Evolutionary conservation across 164 flowering plant species (phyloP).

Genomic region (Vitis riparia): DNA sequence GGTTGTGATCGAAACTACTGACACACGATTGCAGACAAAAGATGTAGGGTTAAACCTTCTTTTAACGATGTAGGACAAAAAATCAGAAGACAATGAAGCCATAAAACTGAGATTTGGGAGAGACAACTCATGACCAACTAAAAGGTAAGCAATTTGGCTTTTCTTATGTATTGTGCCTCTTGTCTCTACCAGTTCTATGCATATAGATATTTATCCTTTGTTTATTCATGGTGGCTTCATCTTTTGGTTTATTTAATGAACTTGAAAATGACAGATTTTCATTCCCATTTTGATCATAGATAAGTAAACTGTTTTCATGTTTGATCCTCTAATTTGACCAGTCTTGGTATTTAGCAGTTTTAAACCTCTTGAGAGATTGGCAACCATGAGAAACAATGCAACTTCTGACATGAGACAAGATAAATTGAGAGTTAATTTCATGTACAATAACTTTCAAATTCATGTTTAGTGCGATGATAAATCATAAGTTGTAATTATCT

Average conservation of each 20-base stretch:
- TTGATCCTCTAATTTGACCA: too few relatives aligned
- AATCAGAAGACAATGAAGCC: conserved; percentile 33
- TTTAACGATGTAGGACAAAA: conserved; percentile 36
- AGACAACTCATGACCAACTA: conserved; percentile 24
- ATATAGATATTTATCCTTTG: not conserved
- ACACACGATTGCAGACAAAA: conserved; percentile 26
- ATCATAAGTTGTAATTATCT: too few relatives aligned
- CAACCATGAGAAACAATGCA: too few relatives aligned
- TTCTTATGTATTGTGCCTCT: conserved; percentile 24
- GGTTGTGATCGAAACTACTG: conserved; percentile 45
- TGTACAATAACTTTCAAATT: too few relatives aligned
- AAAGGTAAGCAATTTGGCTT: conserved; percentile 31
- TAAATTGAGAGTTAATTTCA: too few relatives aligned
- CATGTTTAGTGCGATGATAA: too few relatives aligned
- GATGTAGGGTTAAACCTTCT: conserved; percentile 24
- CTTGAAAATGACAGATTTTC: conserved; percentile 4
- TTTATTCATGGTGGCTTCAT: conserved; percentile 4
- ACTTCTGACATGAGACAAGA: too few relatives aligned
- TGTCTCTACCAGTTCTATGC: conserved; percentile 17
- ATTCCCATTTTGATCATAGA: not conserved
- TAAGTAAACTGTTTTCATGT: too few relatives aligned
- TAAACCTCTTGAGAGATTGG: too few relatives aligned
- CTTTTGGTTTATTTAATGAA: conserved; percentile 1
- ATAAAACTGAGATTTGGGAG: conserved; percentile 30
- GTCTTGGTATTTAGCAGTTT: too few relatives aligned